Evolutionary conservation across 1,139 yeast genomes (phyloP).

Genomic region (Zygotorulaspora mrakii): DNA sequence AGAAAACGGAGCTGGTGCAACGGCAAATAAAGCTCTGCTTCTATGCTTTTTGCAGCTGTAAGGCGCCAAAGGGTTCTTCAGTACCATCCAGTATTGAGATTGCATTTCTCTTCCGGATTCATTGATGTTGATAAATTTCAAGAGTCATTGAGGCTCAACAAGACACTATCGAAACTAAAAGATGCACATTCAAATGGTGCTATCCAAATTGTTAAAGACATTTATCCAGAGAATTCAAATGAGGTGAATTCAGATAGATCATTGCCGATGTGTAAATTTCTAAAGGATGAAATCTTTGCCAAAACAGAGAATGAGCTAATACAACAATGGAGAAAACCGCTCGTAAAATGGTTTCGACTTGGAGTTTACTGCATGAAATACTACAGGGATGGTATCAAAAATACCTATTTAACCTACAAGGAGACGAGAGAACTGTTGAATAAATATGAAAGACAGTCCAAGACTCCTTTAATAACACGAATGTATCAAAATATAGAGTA

Average conservation of each 20-base stretch:
- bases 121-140: neutral
- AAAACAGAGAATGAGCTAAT: constrained; percentile 22
- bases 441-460: constrained; percentile 5
- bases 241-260: constrained; percentile 21
- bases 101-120: neutral
- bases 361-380: constrained; percentile 24
- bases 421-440: constrained; percentile 11
- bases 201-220: constrained; percentile 13
- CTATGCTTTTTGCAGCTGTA: neutral
- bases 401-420: constrained; percentile 22
- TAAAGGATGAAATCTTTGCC: constrained; percentile 21
- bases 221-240: constrained; percentile 19
- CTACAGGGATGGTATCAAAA: constrained; percentile 28
- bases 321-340: constrained; percentile 30
- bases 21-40: too few relatives aligned
- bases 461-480: constrained; percentile 15
- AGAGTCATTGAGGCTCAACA: constrained; percentile 11
- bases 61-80: neutral
- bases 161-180: constrained; percentile 14
- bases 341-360: constrained; percentile 29
- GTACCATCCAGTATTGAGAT: neutral
- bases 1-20: too few relatives aligned
- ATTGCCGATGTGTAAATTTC: constrained; percentile 24
- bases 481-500: constrained; percentile 22
- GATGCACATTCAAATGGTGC: constrained; percentile 9